Evolutionary conservation across 2,329 filamentous ascomycete species (phyloP), one percentile per base, ranked within the genome.

Genomic region (Botrytis byssoidea): DNA sequence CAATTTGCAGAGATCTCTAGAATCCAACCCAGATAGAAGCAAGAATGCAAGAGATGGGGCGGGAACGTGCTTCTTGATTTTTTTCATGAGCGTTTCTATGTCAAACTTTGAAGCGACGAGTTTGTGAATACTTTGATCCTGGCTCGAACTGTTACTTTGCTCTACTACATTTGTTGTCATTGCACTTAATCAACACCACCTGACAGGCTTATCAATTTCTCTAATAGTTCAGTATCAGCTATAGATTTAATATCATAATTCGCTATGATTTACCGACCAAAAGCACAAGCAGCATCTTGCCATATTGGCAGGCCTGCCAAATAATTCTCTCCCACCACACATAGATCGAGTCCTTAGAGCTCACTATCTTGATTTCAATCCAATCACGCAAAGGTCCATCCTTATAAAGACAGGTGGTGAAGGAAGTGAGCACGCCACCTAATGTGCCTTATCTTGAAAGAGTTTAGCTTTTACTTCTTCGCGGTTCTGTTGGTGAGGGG

Each of bases 121-220:
- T 48, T 2, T 9, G 35, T 37, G 37, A 37, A 37, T 37, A 9
- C 37, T 25, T 16, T 51, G 2, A n/a, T n/a, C 25, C 12, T n/a
- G 25, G 25, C 25, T 51, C 25, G 25, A n/a, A 51, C 0, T 7
- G 3, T 51, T 25, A 16, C 25, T n/a, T n/a, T 51, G 25, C 48
- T n/a, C 10, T 51, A 25, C 2, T 20, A 51, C 5, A n/a, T 14
- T 16, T 7, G 10, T 16, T 51, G 48, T 51, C 25, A 1, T 14
- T 51, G 9, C 9, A n/a, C 10, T n/a, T 0, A n/a, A n/a, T 1
- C 7, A 3, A 2, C 4, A 16, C 25, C 25, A 3, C 10, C 4
- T 25, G 4, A n/a, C 4, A 51, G 1, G n/a, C 1, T 14, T n/a
- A 3, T 37, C 10, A 16, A 8, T 16, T 14, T 60, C 20, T 51